These are phyloP conservation scores for Monascus purpureus DNA, from an alignment of 495 filamentous ascomycete species.

Conservation along the genomic window DNA sequence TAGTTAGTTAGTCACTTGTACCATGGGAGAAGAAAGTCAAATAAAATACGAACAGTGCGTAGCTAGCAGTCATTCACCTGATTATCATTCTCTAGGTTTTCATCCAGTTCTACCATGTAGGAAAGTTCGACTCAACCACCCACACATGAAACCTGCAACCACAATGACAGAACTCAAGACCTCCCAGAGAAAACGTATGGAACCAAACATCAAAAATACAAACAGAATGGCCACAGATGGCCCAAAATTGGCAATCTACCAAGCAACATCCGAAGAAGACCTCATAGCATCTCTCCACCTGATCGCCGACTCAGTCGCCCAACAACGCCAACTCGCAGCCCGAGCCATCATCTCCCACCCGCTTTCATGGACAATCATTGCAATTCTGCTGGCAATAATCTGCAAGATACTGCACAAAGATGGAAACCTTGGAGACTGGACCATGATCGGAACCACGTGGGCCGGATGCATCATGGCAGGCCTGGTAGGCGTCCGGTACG, in stretches of 20 bases:
- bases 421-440: constrained; percentile 8
- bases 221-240: background rate
- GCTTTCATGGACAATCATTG: constrained; percentile 20
- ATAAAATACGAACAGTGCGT: too few relatives aligned
- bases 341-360: constrained; percentile 39
- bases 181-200: constrained; percentile 1
- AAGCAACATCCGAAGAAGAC: constrained; percentile 18
- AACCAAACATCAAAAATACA: background rate
- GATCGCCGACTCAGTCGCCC: constrained; percentile 44
- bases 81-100: too few relatives aligned
- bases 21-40: too few relatives aligned
- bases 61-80: too few relatives aligned
- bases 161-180: too few relatives aligned
- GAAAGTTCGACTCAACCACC: too few relatives aligned
- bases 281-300: constrained; percentile 32
- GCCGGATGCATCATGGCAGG: constrained; percentile 31
- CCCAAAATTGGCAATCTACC: constrained; percentile 6
- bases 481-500: constrained; percentile 23
- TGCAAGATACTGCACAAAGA: constrained; percentile 25
- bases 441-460: constrained; percentile 11
- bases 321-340: constrained; percentile 46
- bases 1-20: too few relatives aligned
- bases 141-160: too few relatives aligned
- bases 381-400: constrained; percentile 21
- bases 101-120: too few relatives aligned